A percentile compares a stretch with the other conserved stretches of the same genome.
Evolutionary conservation across 768 basidiomycete species (phyloP).

Genomic region (Krasilnikovozyma curviuscula): DNA sequence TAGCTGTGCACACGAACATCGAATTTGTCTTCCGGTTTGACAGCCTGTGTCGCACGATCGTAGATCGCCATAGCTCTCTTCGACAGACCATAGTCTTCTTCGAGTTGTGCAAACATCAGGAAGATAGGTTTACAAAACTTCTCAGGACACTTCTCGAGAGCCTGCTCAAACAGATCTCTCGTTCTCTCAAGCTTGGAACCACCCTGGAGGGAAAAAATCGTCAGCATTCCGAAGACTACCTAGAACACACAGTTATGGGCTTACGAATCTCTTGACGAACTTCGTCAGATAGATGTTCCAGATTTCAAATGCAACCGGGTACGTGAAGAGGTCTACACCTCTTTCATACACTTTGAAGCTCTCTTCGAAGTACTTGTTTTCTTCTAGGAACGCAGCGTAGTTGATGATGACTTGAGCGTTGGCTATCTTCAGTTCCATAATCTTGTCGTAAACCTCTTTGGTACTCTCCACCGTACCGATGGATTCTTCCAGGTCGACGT

Average conservation of each 20-base stretch:
- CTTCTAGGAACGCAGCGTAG: slow-evolving; percentile 89
- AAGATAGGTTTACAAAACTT: slow-evolving; percentile 89
- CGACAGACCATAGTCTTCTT: slow-evolving; percentile 85
- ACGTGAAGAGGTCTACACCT: slow-evolving; percentile 91
- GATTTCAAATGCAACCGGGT: slow-evolving; percentile 92
- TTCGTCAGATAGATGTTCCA: slow-evolving; percentile 98
- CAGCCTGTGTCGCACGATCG: slow-evolving; percentile 72
- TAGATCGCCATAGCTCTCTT: slow-evolving; percentile 92
- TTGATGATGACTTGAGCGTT: slow-evolving; percentile 97
- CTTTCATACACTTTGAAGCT: slow-evolving; percentile 98
- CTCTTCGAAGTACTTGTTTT: slow-evolving; percentile 95
- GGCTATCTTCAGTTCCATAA: slow-evolving; percentile 85
- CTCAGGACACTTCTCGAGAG: slow-evolving; percentile 83
- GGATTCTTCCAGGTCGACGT: slow-evolving; percentile 91
- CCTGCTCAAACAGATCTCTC: slow-evolving; percentile 95
- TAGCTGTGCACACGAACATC: slow-evolving; percentile 39
- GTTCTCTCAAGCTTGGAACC: slow-evolving; percentile 85
- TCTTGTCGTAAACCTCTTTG: slow-evolving; percentile 87
- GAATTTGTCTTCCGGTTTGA: slow-evolving; percentile 79
- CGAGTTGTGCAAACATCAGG: slow-evolving; percentile 85
- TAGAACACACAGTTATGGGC: slow-evolving; percentile 21
- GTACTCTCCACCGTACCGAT: slow-evolving; percentile 82
- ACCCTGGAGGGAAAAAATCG: slow-evolving; percentile 34
- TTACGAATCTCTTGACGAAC: slow-evolving; percentile 86
- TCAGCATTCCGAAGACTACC: not conserved